Evolutionary conservation across 2,329 filamentous ascomycete genomes (phyloP).

Genomic region (Claviceps sp.): DNA sequence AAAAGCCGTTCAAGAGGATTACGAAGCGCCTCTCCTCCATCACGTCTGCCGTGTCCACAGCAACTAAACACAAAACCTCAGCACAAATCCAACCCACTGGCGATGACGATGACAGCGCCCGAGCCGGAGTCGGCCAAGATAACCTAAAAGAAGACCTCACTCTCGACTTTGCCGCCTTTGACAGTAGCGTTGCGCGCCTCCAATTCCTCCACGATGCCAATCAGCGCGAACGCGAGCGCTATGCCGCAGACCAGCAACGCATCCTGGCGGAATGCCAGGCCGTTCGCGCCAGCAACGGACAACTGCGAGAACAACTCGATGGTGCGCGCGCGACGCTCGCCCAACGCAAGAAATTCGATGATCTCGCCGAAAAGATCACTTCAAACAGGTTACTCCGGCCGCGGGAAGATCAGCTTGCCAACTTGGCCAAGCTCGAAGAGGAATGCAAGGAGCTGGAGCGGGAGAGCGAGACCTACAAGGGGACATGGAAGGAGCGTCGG

Average conservation of each 20-base stretch:
- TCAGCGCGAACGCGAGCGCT: conserved; percentile 67
- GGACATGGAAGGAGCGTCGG: conserved; percentile 71
- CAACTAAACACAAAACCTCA: conserved; percentile 10
- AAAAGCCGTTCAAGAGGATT: conserved; percentile 81
- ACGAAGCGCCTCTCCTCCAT: conserved; percentile 65
- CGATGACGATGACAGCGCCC: conserved; percentile 21
- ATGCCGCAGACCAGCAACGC: conserved; percentile 63
- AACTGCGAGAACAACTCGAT: conserved; percentile 62
- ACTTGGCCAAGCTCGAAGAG: conserved; percentile 68
- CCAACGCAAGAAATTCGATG: conserved; percentile 75
- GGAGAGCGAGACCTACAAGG: conserved; percentile 69
- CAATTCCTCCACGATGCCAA: conserved; percentile 81
- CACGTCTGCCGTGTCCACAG: conserved; percentile 41
- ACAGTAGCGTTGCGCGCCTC: conserved; percentile 73
- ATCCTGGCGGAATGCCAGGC: conserved; percentile 68
- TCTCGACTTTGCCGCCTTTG: conserved; percentile 79
- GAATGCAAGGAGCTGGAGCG: conserved; percentile 80
- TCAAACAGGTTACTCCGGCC: conserved; percentile 66
- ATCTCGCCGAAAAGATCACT: conserved; percentile 75
- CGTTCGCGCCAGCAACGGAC: conserved; percentile 61
- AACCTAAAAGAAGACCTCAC: conserved; percentile 68
- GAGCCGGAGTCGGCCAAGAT: conserved; percentile 23
- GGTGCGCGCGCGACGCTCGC: conserved; percentile 62
- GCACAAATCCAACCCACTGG: conserved; percentile 29
- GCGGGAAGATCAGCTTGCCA: conserved; percentile 68